Base-by-base conservation (phyloP, 2,329 filamentous ascomycete species). In the Exophiala aquamarina region DNA sequence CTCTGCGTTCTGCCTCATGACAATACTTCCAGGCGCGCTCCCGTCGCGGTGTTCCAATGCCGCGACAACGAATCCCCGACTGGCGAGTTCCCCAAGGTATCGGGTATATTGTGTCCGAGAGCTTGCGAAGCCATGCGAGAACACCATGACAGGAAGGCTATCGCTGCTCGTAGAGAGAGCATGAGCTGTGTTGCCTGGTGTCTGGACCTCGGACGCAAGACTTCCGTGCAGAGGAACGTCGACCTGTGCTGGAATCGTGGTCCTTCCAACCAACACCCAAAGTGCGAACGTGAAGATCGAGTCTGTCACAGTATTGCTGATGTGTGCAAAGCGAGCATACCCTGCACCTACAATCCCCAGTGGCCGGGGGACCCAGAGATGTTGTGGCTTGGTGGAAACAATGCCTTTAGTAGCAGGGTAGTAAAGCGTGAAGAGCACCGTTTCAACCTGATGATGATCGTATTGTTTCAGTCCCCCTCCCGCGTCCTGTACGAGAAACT, bases 41-140 rank as follows among this genome's bases (percentile, higher is more conserved):
- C 57, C 57, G 21, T 59, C 57, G 9, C 57, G 53, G 41, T 59
- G 57, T 32, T 59, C 57, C 14, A 59, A 54, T 6, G 57, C 57
- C 13, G 55, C 57, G 5, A 58, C 50, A 28, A 59, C 44, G 23
- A 55, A 44, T 9, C 57, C 57, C 5, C 57, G 48, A 29, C 49
- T 54, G 5, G 57, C 57, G 7, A 59, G 39, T 42, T 59, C 55
- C 17, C 50, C 55, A 8, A 48, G 49, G 28, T 58, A 59, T 21
- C 58, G 54, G 4, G 55, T 58, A 29, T 59, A 59, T 31, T 59
- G 47, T 8, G 55, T 59, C 8, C 57, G 53, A 6, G 57, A 58
- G 19, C 53, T 57, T 10, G 55, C 55, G 44, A 56, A 51, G n/a
- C 57, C 57, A 34, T 59, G 57, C 10, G 55, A 55, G 45, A 59